Conservation (phyloP, 176 grass and related monocot genomes). For the Miscanthus lutarioriparius region DNA sequence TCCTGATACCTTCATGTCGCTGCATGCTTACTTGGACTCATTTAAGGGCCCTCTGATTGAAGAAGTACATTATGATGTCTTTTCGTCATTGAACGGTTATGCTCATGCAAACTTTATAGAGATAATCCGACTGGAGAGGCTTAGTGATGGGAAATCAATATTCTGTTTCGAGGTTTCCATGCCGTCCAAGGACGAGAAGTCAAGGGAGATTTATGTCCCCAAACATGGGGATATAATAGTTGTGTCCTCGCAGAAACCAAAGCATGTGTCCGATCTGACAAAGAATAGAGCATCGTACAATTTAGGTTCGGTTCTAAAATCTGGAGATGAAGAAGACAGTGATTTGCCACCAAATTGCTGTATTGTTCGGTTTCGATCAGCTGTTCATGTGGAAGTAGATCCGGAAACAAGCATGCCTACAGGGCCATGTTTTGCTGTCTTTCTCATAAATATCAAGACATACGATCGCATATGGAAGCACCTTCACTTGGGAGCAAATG, state of each 20-base stretch:
- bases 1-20: conserved; percentile 23
- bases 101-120: conserved; percentile 34
- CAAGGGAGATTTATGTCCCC: conserved; percentile 32
- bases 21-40: conserved; percentile 37
- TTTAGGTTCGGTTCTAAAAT: conserved; percentile 21
- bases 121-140: conserved; percentile 32
- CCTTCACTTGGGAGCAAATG: conserved; percentile 1
- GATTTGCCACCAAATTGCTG: conserved; percentile 23
- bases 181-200: background rate
- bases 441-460: conserved; percentile 46
- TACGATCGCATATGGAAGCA: conserved; percentile 38
- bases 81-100: conserved; percentile 34
- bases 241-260: conserved; percentile 26
- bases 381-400: conserved; percentile 10
- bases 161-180: conserved; percentile 20
- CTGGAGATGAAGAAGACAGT: conserved; percentile 14
- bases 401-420: background rate
- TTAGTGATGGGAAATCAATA: background rate
- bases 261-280: conserved; percentile 27
- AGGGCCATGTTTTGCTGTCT: conserved; percentile 38
- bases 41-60: conserved; percentile 53
- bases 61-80: conserved; percentile 51
- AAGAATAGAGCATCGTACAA: conserved; percentile 4
- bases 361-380: background rate
- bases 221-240: conserved; percentile 47